Base-by-base conservation (phyloP, 2,329 filamentous ascomycete genomes). In the Xylariaceae sp. region DNA sequence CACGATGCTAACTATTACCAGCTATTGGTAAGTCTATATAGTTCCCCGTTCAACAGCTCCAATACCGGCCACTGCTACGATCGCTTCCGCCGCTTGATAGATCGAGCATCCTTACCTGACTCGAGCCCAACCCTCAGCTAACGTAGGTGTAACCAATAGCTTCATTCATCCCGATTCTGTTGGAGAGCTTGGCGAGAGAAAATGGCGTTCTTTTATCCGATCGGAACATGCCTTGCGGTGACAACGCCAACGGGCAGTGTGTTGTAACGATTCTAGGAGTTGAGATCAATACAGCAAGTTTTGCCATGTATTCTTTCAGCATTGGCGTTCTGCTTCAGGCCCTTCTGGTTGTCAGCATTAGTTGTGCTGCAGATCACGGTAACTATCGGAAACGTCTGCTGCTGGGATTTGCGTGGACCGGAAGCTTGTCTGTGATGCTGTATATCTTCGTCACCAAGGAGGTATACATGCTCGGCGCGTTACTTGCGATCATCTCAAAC, bases 261-360 rank as follows among this genome's bases (percentile, higher is more conserved):
- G 79, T 98, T 57, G 86, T 98, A 56, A 85, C 88, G 61, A 79
- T 98, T 4, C 77, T 96, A 20, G 93, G 93, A 5, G 73, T 89
- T 57, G 88, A 96, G 68, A 88, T 99, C 76, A 98, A 98, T 74
- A 97, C 93, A 0, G 93, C 93, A 37, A 96, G 90, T 73, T 97
- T 98, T 73, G 93, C 92, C 71, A 96, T 98, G 91, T 98, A 98
- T 75, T 97, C 92, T 1, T 99, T 99, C 74, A 96, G 92, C 55
- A 79, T 96, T 68, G 96, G 91, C 71, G 95, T 99, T 1, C 74
- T 97, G 19, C 74, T 97, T 10, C 95, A 99, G 72, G 90, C 93
- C 1, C 75, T 98, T 23, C 77, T 98, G 26, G 96, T 99, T 43
- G 91, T 99, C 61, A 96, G 92, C 69, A 96, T 99, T 80, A 96